Evolutionary conservation across 768 basidiomycete genomes (phyloP).

Genomic region (Lentinus brumalis): DNA sequence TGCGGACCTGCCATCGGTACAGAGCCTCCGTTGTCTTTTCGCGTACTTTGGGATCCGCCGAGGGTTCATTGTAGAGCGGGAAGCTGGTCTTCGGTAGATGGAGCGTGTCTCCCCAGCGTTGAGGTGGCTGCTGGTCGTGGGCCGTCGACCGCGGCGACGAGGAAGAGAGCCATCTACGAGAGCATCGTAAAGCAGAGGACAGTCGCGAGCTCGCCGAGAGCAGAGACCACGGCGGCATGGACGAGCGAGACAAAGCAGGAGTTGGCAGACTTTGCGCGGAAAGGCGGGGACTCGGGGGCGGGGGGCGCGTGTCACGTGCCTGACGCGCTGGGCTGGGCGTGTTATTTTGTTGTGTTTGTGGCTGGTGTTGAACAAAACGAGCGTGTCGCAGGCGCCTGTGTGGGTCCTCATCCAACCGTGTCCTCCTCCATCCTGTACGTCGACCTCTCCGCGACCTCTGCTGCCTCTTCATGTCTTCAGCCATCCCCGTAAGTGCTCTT

Average conservation of each 20-base stretch:
- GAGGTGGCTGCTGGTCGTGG: neutral
- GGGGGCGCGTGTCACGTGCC: constrained; percentile 24
- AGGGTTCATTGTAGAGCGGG: constrained; percentile 68
- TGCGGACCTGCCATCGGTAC: constrained; percentile 76
- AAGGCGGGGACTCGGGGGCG: neutral
- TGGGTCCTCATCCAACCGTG: constrained; percentile 15
- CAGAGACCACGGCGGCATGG: constrained; percentile 20
- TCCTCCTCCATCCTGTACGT: constrained; percentile 21
- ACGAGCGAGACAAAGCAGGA: neutral
- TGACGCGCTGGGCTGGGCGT: constrained; percentile 25
- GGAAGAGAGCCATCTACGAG: constrained; percentile 15
- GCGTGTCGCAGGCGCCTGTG: constrained; percentile 8
- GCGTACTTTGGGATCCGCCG: constrained; percentile 62
- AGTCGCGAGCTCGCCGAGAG: constrained; percentile 6
- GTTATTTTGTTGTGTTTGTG: constrained; percentile 32
- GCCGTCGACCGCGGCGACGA: neutral
- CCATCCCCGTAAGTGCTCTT: constrained; percentile 44
- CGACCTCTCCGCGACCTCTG: constrained; percentile 7
- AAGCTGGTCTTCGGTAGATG: constrained; percentile 83
- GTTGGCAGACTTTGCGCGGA: neutral
- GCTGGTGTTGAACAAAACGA: constrained; percentile 35
- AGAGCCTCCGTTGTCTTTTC: constrained; percentile 69
- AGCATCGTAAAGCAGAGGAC: neutral
- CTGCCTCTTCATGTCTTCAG: constrained; percentile 39
- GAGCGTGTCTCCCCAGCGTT: constrained; percentile 50